Evolutionary conservation across 345 rosid genomes (phyloP), one percentile per base, ranked within the genome.

Genomic region (Dipteronia dyeriana): DNA sequence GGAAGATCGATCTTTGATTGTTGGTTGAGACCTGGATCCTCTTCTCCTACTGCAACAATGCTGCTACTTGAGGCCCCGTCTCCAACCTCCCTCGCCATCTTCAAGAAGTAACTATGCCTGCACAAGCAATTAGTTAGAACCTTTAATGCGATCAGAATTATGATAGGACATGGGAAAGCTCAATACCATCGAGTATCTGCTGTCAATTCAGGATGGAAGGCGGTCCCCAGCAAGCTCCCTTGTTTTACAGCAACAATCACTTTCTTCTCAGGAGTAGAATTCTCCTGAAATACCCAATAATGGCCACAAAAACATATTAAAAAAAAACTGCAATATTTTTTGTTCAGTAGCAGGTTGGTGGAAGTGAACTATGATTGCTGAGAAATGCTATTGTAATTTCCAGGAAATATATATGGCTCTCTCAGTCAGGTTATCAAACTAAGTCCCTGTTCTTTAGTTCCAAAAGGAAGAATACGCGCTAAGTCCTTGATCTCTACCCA

Each of bases 131-230:
- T 3, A 29, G 43, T 78, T 41, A 73, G 76, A 69, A 51, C 43
- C 70, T 62, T 43, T 16, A 39, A 67, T 29, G 17, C 47, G 39
- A 76, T 64, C 23, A 68, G 17, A 10, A 76, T 80, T 10, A 71
- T 75, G 45, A 57, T 12, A 17, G 34, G 31, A 12, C 10, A 74
- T 38, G 10, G 38, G 43, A 73, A 63, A 78, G 19, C 11, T 45
- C 70, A 49, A 56, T 90, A 94, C 99, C 99, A 94, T 84, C 98
- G 91, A 39, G 91, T 89, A 79, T 96, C 98, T 53, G 92, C 92
- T 3, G 99, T 94, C 79, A 96, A 86, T 84, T 96, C 99, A 1
- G 98, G 97, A 84, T 96, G 99, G 83, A 96, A 96, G 19, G 95
- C 99, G 69, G 99, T 96, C 12, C 88, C 97, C 16, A 96, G 85